These are phyloP conservation scores for Vitellaria paradoxa DNA, from an alignment of 179 eudicot species.

Conservation along the genomic window DNA sequence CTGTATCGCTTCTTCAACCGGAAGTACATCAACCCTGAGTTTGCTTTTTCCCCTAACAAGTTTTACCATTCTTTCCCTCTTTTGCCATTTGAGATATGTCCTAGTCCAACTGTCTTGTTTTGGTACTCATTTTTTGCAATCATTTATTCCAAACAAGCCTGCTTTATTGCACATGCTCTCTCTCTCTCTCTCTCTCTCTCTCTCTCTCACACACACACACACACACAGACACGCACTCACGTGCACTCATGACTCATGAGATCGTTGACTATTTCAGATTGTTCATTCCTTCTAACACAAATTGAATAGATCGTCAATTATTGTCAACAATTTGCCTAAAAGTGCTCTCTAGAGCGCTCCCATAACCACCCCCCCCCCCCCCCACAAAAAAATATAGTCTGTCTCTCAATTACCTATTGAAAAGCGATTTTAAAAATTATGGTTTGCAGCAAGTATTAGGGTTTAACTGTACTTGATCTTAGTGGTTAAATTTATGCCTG, in stretches of 20 bases:
- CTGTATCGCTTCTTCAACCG: too few species aligned
- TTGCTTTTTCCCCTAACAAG: too few species aligned
- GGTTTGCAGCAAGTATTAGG: too few species aligned
- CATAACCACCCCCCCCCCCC: too few species aligned
- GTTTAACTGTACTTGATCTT: too few species aligned
- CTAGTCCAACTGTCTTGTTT: neutral
- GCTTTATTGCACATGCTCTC: neutral
- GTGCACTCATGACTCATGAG: neutral
- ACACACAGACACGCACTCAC: too few species aligned
- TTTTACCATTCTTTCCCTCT: neutral
- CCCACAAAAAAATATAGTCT: too few species aligned
- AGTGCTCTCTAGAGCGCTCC: neutral
- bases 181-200: constrained; percentile 1
- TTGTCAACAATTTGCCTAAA: neutral
- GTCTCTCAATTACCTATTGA: too few species aligned
- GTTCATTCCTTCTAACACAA: neutral
- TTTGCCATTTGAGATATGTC: neutral
- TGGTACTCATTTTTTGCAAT: neutral
- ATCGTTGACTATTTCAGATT: neutral
- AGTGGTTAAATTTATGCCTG: too few species aligned
- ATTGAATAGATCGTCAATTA: neutral
- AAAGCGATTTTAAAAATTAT: too few species aligned
- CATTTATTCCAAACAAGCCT: neutral
- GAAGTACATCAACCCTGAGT: too few species aligned
- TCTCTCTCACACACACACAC: too few species aligned